Conservation (phyloP, 1,284 basidiomycete species). For the Cutaneotrichosporon mucoides region DNA sequence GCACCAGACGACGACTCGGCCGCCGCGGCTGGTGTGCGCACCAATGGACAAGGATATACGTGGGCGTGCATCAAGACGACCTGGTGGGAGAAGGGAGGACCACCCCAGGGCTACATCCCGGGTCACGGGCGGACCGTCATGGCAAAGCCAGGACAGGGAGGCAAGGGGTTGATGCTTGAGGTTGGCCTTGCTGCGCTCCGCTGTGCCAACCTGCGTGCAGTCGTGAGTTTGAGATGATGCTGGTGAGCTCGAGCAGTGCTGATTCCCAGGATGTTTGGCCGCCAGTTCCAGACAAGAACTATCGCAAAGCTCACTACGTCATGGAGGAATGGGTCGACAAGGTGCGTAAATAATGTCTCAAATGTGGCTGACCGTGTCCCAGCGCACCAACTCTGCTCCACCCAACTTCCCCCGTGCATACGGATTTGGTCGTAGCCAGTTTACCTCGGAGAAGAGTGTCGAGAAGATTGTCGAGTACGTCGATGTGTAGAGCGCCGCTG, state of each 20-base stretch:
- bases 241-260: neutral
- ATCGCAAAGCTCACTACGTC: slow-evolving; percentile 76
- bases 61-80: slow-evolving; percentile 63
- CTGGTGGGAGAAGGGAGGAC: slow-evolving; percentile 66
- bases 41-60: slow-evolving; percentile 56
- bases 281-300: slow-evolving; percentile 72
- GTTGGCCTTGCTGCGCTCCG: slow-evolving; percentile 75
- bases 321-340: slow-evolving; percentile 73
- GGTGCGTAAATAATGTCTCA: slow-evolving; percentile 51
- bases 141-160: slow-evolving; percentile 25
- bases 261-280: slow-evolving; percentile 66
- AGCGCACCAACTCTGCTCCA: slow-evolving; percentile 41
- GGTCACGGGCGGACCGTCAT: slow-evolving; percentile 38
- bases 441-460: slow-evolving; percentile 63
- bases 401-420: slow-evolving; percentile 35
- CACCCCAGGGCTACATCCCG: slow-evolving; percentile 44
- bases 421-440: slow-evolving; percentile 70
- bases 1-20: slow-evolving; percentile 15
- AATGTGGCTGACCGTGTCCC: slow-evolving; percentile 6
- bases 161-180: slow-evolving; percentile 60
- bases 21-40: slow-evolving; percentile 31
- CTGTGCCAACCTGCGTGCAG: slow-evolving; percentile 67
- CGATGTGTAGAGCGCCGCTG: neutral
- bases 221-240: slow-evolving; percentile 33
- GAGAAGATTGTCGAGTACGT: slow-evolving; percentile 63